Base-by-base conservation (phyloP, 345 rosid genomes). In the Geranium rotundifolium region DNA sequence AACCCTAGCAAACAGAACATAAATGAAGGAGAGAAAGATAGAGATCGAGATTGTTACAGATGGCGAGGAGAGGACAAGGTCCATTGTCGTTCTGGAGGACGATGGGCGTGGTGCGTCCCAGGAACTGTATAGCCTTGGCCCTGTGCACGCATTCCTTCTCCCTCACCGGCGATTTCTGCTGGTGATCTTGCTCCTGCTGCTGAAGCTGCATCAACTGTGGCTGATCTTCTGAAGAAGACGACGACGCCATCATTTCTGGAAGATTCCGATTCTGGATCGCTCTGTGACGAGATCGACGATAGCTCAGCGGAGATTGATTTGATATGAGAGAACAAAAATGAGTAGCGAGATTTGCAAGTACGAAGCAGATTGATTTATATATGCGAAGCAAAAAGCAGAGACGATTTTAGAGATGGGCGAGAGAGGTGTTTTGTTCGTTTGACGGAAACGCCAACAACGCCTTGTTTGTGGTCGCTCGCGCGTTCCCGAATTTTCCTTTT, bases 41-140 rank as follows among this genome's bases (percentile, higher is more conserved):
- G 56, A 19, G 19, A 56, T 62, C 20, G 54, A 71, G 46, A 54
- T 27, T 39, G 64, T 71, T 84, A 92, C 99, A 90, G 72, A 93
- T 93, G 69, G 99, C 99, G 46, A 93, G 87, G 39, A 90, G 81
- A 73, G 99, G 99, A 65, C 99, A 93, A 58, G 99, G 97, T 65
- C 99, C 99, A 75, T 93, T 93, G 75, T 90, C 97, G 78, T 90
- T 93, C 67, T 93, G 97, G 68, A 93, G 97, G 65, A 93, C 66
- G 71, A 93, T 81, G 15, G 97, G 97, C 54, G 96, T 90, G 56
- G 81, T 75, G 59, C 97, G 83, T 20, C 97, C 97, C 37, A 88
- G 74, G 76, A 93, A 90, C 77, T 84, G 87, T 62, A 93, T 78
- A 65, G 81, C 76, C 77, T 93, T 93, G 41, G 95, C 85, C 77